Base-by-base conservation (phyloP, 768 basidiomycete genomes). In the Leccinum disarticulatum region DNA sequence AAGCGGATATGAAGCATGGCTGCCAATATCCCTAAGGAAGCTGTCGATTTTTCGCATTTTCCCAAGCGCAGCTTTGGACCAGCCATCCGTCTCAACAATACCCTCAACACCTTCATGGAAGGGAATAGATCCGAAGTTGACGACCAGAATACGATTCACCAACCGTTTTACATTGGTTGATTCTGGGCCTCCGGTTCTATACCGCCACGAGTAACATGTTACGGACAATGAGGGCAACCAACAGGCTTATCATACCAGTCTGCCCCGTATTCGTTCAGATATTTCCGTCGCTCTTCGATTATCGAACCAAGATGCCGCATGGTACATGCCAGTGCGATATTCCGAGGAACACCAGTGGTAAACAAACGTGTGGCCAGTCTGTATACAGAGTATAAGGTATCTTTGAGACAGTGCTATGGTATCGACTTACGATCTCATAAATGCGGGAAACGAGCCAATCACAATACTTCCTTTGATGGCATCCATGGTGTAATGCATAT, bases 191-290 rank as follows among this genome's bases (percentile, higher is more conserved):
- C 28, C 2, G 69, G 65, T 3, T 72, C 70, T 47, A 74, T 64
- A 15, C 8, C 17, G 22, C 25, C 10, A 19, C 53, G 35, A 41
- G 50, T 6, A 1, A 3, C 11, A 0, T 6, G 22, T 1, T 27
- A 36, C 17, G 4, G 2, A 17, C 0, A 22, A 30, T 19, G 15
- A 30, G 0, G 38, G 47, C 1, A 19, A 64, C 75, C 0, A 35
- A 77, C 77, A 7, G 77, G 73, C 43, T 66, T 74, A 6, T 73
- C 71, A 0, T 46, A 38, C 68, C 72, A 74, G 2, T 71, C 58
- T 0, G 59, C 48, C 3, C 72, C 73, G 14, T 66, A 60, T 28
- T 74, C 61, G 0, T 64, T 59, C 35, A 66, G 55, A 30, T 61
- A 63, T 9, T 41, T 48, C 31, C 59, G 55, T 15, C 76, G 66